Conservation (phyloP, 1,139 yeast species). For the Scheffersomyces parashehatae region DNA sequence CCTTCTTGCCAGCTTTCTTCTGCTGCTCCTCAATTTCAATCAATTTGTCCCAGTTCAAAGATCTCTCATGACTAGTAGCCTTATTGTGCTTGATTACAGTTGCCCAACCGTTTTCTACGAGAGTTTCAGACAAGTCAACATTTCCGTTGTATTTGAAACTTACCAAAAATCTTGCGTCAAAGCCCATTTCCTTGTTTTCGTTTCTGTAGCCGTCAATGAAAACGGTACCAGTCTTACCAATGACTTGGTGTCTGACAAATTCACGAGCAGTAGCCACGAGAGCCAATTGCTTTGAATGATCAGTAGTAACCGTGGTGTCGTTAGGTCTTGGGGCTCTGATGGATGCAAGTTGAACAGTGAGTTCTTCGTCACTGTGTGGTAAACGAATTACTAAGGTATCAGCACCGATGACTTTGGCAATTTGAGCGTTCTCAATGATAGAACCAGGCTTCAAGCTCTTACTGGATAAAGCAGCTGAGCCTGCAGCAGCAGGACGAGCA, state of each 20-base stretch:
- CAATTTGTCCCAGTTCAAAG: conserved; percentile 76
- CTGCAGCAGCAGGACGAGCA: conserved; percentile 18
- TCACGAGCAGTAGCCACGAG: conserved; percentile 69
- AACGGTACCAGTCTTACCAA: conserved; percentile 67
- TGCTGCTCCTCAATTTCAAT: conserved; percentile 71
- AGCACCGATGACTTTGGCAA: conserved; percentile 63
- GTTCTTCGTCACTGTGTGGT: conserved; percentile 47
- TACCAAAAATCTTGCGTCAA: conserved; percentile 68
- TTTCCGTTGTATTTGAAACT: conserved; percentile 44
- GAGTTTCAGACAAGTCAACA: conserved; percentile 59
- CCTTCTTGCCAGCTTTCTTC: conserved; percentile 52
- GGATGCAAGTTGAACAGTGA: conserved; percentile 73
- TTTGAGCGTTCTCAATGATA: conserved; percentile 50
- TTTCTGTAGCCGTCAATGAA: conserved; percentile 67
- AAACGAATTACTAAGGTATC: conserved; percentile 64
- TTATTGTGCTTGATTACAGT: conserved; percentile 78
- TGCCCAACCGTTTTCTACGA: conserved; percentile 70
- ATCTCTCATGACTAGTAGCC: conserved; percentile 66
- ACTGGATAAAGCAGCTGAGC: conserved; percentile 16
- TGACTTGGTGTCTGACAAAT: conserved; percentile 63
- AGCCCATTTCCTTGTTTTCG: conserved; percentile 55
- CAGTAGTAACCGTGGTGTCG: conserved; percentile 54
- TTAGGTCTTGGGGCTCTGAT: conserved; percentile 69
- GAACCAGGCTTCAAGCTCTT: conserved; percentile 43
- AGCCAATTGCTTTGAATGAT: conserved; percentile 40